These are phyloP conservation scores for Pascua sp. DNA, from an alignment of 1,284 basidiomycete species.

Conservation along the genomic window DNA sequence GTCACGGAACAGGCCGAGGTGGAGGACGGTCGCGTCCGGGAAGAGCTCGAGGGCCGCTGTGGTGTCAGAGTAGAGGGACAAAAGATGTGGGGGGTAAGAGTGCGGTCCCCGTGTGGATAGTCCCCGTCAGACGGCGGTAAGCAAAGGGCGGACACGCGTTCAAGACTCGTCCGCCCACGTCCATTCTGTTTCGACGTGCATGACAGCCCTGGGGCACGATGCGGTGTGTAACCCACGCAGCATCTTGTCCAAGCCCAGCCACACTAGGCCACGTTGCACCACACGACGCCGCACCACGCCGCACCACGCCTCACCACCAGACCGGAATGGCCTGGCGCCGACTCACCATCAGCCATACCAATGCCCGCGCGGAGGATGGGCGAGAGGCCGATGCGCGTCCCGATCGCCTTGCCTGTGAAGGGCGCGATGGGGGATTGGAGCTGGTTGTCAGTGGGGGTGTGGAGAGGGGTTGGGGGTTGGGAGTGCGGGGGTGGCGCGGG, in stretches of 20 bases:
- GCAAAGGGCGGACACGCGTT: no score
- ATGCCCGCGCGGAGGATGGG: conserved; percentile 90
- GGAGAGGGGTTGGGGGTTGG: conserved; percentile 18
- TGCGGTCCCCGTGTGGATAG: neutral
- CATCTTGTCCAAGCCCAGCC: no score
- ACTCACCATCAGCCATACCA: conserved; percentile 80
- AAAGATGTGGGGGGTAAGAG: neutral
- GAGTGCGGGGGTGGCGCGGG: neutral
- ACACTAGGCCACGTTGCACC: neutral
- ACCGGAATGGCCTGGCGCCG: no score
- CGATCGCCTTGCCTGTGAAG: conserved; percentile 49
- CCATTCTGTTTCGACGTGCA: no score
- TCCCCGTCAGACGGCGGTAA: no score
- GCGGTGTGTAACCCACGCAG: no score
- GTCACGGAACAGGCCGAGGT: conserved; percentile 85
- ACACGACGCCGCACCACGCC: neutral
- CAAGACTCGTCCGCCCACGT: no score
- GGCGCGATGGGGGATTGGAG: conserved; percentile 47
- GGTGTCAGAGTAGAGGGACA: no score
- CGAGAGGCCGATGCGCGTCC: conserved; percentile 71
- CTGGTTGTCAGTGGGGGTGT: conserved; percentile 43
- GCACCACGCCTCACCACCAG: neutral
- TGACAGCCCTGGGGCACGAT: no score
- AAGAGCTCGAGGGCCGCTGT: conserved; percentile 67
- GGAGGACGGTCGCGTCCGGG: conserved; percentile 82